Evolutionary conservation across 2,329 filamentous ascomycete species (phyloP).

Genomic region (Pyrenophora tritici-repentis): DNA sequence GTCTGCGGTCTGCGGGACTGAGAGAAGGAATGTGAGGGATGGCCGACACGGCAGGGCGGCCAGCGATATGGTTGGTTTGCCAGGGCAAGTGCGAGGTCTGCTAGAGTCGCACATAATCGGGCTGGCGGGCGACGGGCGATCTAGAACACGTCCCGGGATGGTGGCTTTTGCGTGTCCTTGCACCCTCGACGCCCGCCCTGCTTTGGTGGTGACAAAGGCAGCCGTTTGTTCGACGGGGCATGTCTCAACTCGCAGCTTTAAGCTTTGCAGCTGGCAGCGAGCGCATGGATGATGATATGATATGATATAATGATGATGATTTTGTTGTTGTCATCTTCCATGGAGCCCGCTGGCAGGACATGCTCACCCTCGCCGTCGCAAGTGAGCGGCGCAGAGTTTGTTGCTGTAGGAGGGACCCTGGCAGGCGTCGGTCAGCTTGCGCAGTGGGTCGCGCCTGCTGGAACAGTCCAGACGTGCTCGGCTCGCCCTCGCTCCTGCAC

Average conservation of each 20-base stretch:
- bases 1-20: conserved; percentile 20
- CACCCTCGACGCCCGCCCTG: conserved; percentile 7
- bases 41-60: conserved; percentile 18
- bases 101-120: conserved; percentile 33
- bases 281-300: too few relatives aligned
- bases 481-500: conserved; percentile 18
- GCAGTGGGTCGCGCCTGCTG: conserved; percentile 23
- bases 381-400: conserved; percentile 3
- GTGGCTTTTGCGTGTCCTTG: conserved; percentile 31
- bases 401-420: conserved; percentile 4
- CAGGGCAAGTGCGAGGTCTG: conserved; percentile 14
- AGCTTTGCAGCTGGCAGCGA: too few relatives aligned
- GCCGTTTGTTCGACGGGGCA: too few relatives aligned
- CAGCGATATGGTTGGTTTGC: conserved; percentile 36
- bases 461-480: conserved; percentile 28
- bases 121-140: conserved; percentile 32
- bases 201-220: conserved; percentile 9
- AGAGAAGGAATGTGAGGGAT: conserved; percentile 33
- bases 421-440: conserved; percentile 8
- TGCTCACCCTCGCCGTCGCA: neutral
- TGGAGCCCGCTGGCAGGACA: too few relatives aligned
- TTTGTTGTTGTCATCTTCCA: neutral
- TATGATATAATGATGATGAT: too few relatives aligned
- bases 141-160: conserved; percentile 39
- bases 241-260: conserved; percentile 11